phyloP scores from a whole-genome alignment of 2,329 filamentous ascomycete genomes.

The Nectriaceae sp. region DNA sequence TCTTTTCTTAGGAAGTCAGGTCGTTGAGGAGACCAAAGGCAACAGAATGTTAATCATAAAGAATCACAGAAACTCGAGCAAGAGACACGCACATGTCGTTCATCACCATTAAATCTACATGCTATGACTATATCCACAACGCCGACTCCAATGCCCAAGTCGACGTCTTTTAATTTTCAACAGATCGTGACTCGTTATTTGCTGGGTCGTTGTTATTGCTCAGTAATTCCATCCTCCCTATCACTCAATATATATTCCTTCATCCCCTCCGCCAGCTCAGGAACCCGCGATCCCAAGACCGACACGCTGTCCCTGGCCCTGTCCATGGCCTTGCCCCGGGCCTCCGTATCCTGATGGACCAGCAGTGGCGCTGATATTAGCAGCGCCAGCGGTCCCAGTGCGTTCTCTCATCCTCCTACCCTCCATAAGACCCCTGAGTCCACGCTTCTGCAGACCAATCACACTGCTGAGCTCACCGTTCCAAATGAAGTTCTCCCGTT shows the following conservation, averaged over 20 bases:
- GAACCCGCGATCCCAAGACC: slow-evolving; percentile 57
- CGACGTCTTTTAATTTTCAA: slow-evolving; percentile 3
- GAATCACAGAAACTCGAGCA: too few relatives aligned
- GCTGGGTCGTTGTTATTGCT: too few relatives aligned
- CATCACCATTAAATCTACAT: background rate
- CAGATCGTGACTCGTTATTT: slow-evolving; percentile 2
- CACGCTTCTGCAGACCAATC: slow-evolving; percentile 93
- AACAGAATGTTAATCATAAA: too few relatives aligned
- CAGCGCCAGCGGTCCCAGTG: slow-evolving; percentile 51
- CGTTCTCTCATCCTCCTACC: slow-evolving; percentile 82
- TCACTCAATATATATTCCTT: background rate
- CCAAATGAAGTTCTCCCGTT: slow-evolving; percentile 65
- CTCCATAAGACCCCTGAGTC: slow-evolving; percentile 91
- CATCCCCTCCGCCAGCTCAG: slow-evolving; percentile 21
- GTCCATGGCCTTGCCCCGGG: background rate
- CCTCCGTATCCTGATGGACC: slow-evolving; percentile 12
- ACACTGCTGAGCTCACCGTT: slow-evolving; percentile 80
- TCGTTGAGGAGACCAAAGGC: too few relatives aligned
- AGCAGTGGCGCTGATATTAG: slow-evolving; percentile 18
- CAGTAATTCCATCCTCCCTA: too few relatives aligned
- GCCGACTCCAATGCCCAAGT: background rate
- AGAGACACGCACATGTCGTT: too few relatives aligned
- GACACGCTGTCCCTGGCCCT: slow-evolving; percentile 39
- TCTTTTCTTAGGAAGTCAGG: too few relatives aligned
- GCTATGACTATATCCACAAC: slow-evolving; percentile 1